phyloP scores from a whole-genome alignment of 495 filamentous ascomycete species.

The Lasiosphaeria ovina region DNA sequence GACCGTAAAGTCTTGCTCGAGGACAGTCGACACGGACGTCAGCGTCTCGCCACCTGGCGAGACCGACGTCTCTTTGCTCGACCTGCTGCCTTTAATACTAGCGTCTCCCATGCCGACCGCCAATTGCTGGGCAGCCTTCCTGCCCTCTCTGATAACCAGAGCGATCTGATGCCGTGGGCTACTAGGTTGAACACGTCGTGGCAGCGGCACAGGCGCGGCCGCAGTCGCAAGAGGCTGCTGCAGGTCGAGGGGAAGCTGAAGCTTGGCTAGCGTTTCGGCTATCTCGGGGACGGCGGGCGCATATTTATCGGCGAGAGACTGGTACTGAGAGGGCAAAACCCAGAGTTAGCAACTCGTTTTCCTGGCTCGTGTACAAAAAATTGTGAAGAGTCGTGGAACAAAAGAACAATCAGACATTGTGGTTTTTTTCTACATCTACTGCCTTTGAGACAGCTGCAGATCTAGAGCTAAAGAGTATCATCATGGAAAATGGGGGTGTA shows the following conservation, averaged over 20 bases:
- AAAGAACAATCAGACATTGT: conserved; percentile 34
- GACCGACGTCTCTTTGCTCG: conserved; percentile 39
- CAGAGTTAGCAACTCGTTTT: conserved; percentile 18
- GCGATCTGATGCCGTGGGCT: conserved; percentile 54
- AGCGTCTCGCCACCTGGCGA: conserved; percentile 37
- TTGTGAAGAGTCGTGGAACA: conserved; percentile 28
- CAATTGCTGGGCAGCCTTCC: conserved; percentile 48
- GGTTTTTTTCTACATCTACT: conserved; percentile 50
- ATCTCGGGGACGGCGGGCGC: conserved; percentile 52
- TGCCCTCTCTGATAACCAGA: conserved; percentile 53
- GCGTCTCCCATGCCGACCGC: conserved; percentile 37
- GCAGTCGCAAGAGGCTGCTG: conserved; percentile 42
- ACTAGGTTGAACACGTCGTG: conserved; percentile 36
- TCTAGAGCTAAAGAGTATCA: conserved; percentile 74
- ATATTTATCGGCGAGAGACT: conserved; percentile 57
- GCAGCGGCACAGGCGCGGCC: conserved; percentile 50
- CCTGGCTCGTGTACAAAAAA: conserved; percentile 19
- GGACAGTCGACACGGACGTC: conserved; percentile 52
- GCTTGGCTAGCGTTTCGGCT: conserved; percentile 51
- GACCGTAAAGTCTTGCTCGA: conserved; percentile 67
- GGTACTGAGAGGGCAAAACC: conserved; percentile 39
- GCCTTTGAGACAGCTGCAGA: conserved; percentile 55
- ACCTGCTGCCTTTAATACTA: conserved; percentile 35
- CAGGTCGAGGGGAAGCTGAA: conserved; percentile 54
- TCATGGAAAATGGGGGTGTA: conserved; percentile 26